A percentile compares a stretch with the other conserved stretches of the same genome.
Conservation (phyloP, 2,329 filamentous ascomycete species). For the Xylaria sp. region DNA sequence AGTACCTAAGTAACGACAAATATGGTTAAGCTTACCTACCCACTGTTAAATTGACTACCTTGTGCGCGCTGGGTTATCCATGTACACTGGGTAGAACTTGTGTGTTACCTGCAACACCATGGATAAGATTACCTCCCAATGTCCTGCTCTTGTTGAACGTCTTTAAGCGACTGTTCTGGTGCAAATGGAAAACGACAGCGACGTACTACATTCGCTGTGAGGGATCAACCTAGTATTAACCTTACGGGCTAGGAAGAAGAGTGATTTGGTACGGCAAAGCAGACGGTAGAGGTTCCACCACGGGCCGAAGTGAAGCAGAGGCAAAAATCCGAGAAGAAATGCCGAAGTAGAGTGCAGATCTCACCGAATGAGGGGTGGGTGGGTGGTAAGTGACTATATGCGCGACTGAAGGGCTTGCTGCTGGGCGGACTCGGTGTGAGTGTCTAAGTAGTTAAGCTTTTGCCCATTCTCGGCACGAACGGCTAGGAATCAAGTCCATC, state of each 20-base stretch:
- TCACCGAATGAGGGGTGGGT: neutral
- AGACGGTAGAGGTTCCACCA: slow-evolving; percentile 31
- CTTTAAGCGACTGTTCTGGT: slow-evolving; percentile 13
- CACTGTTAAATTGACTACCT: neutral
- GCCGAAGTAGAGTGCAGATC: slow-evolving; percentile 38
- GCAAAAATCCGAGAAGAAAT: slow-evolving; percentile 33
- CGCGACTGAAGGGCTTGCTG: neutral
- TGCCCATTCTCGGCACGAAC: neutral
- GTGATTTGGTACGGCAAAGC: slow-evolving; percentile 21
- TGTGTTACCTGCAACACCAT: neutral
- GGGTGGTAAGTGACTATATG: neutral
- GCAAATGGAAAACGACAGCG: neutral
- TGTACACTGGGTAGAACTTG: neutral
- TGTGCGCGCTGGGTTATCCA: neutral
- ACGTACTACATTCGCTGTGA: neutral
- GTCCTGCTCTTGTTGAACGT: neutral
- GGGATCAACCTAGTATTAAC: slow-evolving; percentile 7
- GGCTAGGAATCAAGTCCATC: neutral
- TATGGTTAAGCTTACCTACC: neutral
- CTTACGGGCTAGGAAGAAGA: neutral
- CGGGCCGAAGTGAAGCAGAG: slow-evolving; percentile 32
- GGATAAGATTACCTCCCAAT: neutral
- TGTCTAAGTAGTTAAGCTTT: slow-evolving; percentile 6
- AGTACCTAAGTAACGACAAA: neutral
- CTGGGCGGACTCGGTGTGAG: neutral